Evolutionary conservation across 495 filamentous ascomycete genomes (phyloP).

Genomic region (Trichoderma parareesei): DNA sequence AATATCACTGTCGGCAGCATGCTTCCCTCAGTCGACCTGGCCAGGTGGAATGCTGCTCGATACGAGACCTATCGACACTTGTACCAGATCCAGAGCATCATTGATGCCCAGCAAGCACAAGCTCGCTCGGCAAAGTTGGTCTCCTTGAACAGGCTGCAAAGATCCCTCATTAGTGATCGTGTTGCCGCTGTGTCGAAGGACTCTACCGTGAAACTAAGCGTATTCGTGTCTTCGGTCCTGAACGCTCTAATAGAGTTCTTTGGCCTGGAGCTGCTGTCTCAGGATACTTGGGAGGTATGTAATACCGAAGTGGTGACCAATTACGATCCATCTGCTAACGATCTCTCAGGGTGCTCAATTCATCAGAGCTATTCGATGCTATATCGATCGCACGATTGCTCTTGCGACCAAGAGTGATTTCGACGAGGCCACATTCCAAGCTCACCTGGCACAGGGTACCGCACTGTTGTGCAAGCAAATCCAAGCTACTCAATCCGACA

Average conservation of each 20-base stretch:
- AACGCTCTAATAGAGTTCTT: not conserved
- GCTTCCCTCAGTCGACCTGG: constrained; percentile 13
- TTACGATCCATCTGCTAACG: not conserved
- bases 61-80: not conserved
- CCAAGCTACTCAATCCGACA: constrained; percentile 12
- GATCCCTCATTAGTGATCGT: constrained; percentile 51
- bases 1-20: constrained; percentile 49
- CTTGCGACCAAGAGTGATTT: constrained; percentile 34
- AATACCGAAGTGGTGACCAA: not conserved
- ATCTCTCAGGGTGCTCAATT: constrained; percentile 15
- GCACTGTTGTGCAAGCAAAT: constrained; percentile 23
- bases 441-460: constrained; percentile 35
- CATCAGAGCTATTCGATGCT: constrained; percentile 41
- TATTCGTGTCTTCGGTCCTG: constrained; percentile 27
- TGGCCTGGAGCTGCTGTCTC: constrained; percentile 2
- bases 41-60: constrained; percentile 2
- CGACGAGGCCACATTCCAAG: constrained; percentile 47
- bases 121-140: constrained; percentile 44
- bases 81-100: constrained; percentile 12
- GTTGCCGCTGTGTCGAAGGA: constrained; percentile 56
- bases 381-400: constrained; percentile 51
- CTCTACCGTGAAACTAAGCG: constrained; percentile 43
- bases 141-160: constrained; percentile 59
- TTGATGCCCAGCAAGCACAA: constrained; percentile 27
- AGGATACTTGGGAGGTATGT: constrained; percentile 26